Conservation (phyloP, 2,329 filamentous ascomycete genomes). For the Cryphonectria radicalis region DNA sequence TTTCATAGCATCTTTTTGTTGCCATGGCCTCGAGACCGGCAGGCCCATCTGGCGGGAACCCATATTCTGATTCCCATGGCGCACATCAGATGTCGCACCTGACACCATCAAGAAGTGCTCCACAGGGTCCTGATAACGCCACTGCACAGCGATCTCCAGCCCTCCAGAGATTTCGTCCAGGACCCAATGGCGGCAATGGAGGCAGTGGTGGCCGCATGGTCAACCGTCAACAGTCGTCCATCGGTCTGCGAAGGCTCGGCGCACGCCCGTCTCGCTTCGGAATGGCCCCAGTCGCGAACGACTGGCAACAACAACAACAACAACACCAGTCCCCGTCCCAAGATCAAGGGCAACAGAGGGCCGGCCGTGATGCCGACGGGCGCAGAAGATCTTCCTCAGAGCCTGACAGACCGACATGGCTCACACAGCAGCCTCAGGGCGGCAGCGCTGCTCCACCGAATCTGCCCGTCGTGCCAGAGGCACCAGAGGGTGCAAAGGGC, state of each 20-base stretch:
- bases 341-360: background rate
- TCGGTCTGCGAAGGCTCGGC: constrained; percentile 27
- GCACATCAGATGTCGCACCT: constrained; percentile 12
- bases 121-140: background rate
- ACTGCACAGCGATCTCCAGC: constrained; percentile 20
- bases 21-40: background rate
- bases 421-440: constrained; percentile 15
- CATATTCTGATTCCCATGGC: constrained; percentile 18
- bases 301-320: constrained; percentile 8
- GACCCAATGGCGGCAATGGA: background rate
- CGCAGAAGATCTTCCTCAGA: constrained; percentile 35
- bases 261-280: constrained; percentile 1
- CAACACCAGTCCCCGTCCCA: constrained; percentile 4
- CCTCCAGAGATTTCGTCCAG: background rate
- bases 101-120: constrained; percentile 15
- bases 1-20: too few relatives aligned
- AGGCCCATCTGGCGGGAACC: constrained; percentile 21
- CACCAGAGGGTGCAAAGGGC: background rate
- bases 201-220: background rate
- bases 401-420: constrained; percentile 33
- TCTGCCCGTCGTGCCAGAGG: constrained; percentile 27
- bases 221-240: constrained; percentile 27
- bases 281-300: constrained; percentile 3
- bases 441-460: background rate
- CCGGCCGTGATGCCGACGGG: background rate